These are phyloP conservation scores for Tagetes erecta DNA, from an alignment of 129 eudicot species.

Conservation along the genomic window DNA sequence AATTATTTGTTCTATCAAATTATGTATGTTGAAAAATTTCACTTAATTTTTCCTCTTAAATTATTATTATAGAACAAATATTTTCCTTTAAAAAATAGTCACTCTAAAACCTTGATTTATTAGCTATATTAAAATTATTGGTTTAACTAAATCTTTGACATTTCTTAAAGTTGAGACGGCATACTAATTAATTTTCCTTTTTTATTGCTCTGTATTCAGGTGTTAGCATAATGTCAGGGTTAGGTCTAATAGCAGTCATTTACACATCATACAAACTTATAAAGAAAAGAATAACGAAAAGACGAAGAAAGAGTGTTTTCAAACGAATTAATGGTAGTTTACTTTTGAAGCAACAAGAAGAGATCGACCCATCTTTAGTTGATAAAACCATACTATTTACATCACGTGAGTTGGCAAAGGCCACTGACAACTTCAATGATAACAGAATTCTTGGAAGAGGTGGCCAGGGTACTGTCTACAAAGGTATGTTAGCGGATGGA, in stretches of 20 bases:
- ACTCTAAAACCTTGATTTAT: too few relatives aligned
- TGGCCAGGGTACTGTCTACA: conserved; percentile 36
- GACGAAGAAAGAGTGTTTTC: conserved; percentile 10
- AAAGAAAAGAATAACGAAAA: background rate
- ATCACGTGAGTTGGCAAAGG: conserved; percentile 25
- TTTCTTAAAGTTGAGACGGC: background rate
- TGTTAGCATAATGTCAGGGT: background rate
- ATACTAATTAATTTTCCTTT: background rate
- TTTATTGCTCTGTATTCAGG: background rate
- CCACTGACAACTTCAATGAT: conserved; percentile 29
- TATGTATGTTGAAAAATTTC: too few relatives aligned
- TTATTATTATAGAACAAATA: too few relatives aligned
- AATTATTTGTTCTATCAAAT: too few relatives aligned
- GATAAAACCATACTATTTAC: conserved; percentile 30
- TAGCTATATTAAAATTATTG: too few relatives aligned
- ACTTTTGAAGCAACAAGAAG: conserved; percentile 29
- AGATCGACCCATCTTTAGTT: conserved; percentile 2
- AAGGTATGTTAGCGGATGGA: conserved; percentile 33
- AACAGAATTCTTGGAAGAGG: conserved; percentile 33
- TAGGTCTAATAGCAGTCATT: background rate
- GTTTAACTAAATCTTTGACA: background rate
- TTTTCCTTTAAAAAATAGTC: too few relatives aligned
- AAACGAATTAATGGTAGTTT: conserved; percentile 32
- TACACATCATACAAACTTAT: conserved; percentile 5
- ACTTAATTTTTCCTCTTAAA: too few relatives aligned